Evolutionary conservation across 495 filamentous ascomycete genomes (phyloP), one percentile per base, ranked within the genome.

Genomic region (Penicillium cinerascens): DNA sequence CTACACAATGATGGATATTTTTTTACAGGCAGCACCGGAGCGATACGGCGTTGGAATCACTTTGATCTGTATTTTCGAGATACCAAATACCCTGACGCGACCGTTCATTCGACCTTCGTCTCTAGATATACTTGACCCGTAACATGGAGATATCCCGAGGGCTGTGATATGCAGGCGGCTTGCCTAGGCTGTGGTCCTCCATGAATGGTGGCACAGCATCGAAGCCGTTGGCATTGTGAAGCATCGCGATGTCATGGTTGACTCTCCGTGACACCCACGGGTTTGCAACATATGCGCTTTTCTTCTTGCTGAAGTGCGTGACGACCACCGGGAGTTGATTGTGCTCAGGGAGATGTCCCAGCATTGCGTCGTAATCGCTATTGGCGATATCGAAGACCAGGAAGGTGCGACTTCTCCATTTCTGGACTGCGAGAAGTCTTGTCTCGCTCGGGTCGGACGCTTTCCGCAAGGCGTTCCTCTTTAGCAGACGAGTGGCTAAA

Each of bases 331-430:
- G 60, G 7, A 64, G 57, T 29, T 61, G 58, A 29, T 66, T 66
- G 6, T 64, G 58, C 40, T 66, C 57, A 0, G 60, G 63, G 25
- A 66, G 60, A 53, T 64, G 63, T 27, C 57, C 63, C 10, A 64
- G 63, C 23, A 25, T 54, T 18, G 52, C 50, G 26, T 66, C 50
- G 54, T 66, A 66, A 16, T 54, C 29, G 39, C 54, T 51, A 16
- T 66, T 44, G 42, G 51, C 55, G 41, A 66, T 64, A 22, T 66
- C 60, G 44, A 66, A 66, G 36, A 66, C 63, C 33, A 66, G 50
- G 42, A 61, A 66, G 13, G 50, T 42, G 29, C 63, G 55, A 9
- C 54, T 66, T 41, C 47, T 47, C 60, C 57, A 66, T 33, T 64
- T 60, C 26, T 66, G 63, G 3, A 57, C 50, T 13, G 63, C 60